Percentiles rank a stretch among this genome's conserved stretches.
These are phyloP conservation scores for Jatropha curcas DNA, from an alignment of 345 rosid species.

Conservation along the genomic window DNA sequence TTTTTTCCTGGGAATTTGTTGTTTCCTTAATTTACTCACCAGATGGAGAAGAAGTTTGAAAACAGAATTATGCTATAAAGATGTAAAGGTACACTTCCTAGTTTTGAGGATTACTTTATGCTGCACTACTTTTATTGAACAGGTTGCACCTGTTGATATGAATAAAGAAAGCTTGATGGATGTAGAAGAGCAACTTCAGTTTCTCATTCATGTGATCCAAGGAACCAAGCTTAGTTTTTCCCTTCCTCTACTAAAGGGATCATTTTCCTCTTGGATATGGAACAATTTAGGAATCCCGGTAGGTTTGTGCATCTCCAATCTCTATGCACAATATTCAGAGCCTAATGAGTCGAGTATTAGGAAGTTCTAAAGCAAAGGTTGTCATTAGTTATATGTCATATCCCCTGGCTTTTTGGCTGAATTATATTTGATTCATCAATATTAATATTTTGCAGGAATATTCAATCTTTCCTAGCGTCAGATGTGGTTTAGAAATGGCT, in stretches of 20 bases:
- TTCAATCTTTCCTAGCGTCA: conserved; percentile 83
- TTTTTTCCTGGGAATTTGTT: neutral
- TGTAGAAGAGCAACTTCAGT: conserved; percentile 81
- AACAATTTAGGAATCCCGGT: conserved; percentile 72
- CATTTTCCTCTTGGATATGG: conserved; percentile 85
- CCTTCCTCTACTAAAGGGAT: conserved; percentile 65
- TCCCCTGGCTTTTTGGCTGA: neutral
- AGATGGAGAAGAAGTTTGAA: neutral
- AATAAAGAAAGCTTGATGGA: conserved; percentile 63
- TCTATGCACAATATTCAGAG: conserved; percentile 1
- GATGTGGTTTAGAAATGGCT: conserved; percentile 98
- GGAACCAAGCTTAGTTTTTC: conserved; percentile 56
- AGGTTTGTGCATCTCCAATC: conserved; percentile 32
- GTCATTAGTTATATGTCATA: neutral
- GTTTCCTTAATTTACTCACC: neutral
- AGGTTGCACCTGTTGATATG: conserved; percentile 91
- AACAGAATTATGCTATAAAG: neutral
- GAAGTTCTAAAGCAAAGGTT: conserved; percentile 1
- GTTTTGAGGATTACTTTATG: conserved; percentile 1
- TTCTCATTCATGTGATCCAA: conserved; percentile 55
- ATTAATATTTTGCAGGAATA: conserved; percentile 46
- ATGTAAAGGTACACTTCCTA: neutral
- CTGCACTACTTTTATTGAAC: conserved; percentile 28
- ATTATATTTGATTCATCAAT: neutral
- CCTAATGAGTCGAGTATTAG: neutral